Evolutionary conservation across 106 monocot species (phyloP).

Genomic region (Amphibolis antarctica): DNA sequence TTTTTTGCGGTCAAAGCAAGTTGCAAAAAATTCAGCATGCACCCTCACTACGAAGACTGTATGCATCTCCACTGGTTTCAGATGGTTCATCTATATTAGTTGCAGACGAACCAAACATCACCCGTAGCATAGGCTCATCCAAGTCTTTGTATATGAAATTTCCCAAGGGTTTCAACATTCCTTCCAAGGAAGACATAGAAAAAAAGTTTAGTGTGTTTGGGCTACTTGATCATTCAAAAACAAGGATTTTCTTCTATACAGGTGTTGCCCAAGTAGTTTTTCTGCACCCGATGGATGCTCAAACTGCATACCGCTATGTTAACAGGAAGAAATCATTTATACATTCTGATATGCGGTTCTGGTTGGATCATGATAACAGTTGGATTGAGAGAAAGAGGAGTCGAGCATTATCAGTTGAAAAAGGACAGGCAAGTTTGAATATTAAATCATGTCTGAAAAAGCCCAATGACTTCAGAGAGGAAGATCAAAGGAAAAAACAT

Average conservation of each 20-base stretch:
- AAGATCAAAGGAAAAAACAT: slow-evolving; percentile 1
- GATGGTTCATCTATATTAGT: not conserved
- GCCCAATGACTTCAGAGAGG: not conserved
- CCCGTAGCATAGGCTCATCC: not conserved
- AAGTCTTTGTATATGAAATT: slow-evolving; percentile 46
- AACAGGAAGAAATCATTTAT: slow-evolving; percentile 29
- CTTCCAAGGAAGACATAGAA: slow-evolving; percentile 30
- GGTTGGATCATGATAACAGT: slow-evolving; percentile 30
- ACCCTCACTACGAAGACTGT: slow-evolving; percentile 10
- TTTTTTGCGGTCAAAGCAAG: not conserved
- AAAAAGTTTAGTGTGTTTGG: slow-evolving; percentile 38
- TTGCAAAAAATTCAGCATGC: slow-evolving; percentile 2
- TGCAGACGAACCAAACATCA: too few species aligned
- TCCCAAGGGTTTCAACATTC: slow-evolving; percentile 29
- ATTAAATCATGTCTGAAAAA: slow-evolving; percentile 28
- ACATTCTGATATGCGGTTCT: slow-evolving; percentile 29
- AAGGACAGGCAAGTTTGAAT: slow-evolving; percentile 5
- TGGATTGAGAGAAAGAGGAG: not conserved
- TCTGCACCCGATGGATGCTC: slow-evolving; percentile 15
- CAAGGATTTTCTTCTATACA: slow-evolving; percentile 35
- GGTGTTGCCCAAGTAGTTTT: slow-evolving; percentile 41
- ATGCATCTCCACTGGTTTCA: slow-evolving; percentile 25
- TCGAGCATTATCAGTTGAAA: not conserved
- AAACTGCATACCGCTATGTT: slow-evolving; percentile 22
- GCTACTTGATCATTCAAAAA: slow-evolving; percentile 30